These are phyloP conservation scores for Fonsecaea nubica DNA, from an alignment of 2,329 filamentous ascomycete species.

Conservation along the genomic window DNA sequence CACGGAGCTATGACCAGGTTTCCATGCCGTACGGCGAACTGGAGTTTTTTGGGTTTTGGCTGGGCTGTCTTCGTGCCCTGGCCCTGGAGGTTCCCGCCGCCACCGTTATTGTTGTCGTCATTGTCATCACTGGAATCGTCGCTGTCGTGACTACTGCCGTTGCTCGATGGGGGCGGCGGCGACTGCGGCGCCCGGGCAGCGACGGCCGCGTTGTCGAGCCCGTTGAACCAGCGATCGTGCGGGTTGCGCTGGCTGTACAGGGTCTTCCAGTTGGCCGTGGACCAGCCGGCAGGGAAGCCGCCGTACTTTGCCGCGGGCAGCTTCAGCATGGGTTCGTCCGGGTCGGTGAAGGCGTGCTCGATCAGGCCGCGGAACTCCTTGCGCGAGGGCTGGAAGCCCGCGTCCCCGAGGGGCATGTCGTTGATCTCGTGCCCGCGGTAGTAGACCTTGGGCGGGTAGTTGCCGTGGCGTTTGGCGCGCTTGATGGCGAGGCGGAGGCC, in stretches of 20 bases:
- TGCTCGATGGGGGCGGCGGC: too few relatives aligned
- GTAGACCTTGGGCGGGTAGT: constrained; percentile 28
- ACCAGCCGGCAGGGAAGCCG: neutral
- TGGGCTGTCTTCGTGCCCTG: too few relatives aligned
- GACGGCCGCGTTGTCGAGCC: neutral
- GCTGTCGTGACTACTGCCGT: too few relatives aligned
- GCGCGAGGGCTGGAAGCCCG: neutral
- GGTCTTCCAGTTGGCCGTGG: constrained; percentile 13
- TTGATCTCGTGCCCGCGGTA: constrained; percentile 35
- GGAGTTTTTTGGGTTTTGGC: neutral
- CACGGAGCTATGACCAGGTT: neutral
- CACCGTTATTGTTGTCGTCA: constrained; percentile 2
- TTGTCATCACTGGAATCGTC: neutral
- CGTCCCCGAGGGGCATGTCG: constrained; percentile 30
- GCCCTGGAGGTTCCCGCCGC: too few relatives aligned
- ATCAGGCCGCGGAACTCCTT: constrained; percentile 14
- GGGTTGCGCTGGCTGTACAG: constrained; percentile 9
- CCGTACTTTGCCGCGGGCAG: constrained; percentile 18
- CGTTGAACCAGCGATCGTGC: constrained; percentile 17
- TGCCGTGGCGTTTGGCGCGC: neutral
- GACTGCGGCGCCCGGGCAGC: neutral
- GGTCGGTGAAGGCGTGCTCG: constrained; percentile 24
- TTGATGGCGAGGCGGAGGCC: constrained; percentile 22
- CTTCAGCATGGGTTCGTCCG: constrained; percentile 22
- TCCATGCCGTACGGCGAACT: neutral